These are phyloP conservation scores for Tolypocladium paradoxum DNA, from an alignment of 2,329 filamentous ascomycete genomes.

Conservation along the genomic window DNA sequence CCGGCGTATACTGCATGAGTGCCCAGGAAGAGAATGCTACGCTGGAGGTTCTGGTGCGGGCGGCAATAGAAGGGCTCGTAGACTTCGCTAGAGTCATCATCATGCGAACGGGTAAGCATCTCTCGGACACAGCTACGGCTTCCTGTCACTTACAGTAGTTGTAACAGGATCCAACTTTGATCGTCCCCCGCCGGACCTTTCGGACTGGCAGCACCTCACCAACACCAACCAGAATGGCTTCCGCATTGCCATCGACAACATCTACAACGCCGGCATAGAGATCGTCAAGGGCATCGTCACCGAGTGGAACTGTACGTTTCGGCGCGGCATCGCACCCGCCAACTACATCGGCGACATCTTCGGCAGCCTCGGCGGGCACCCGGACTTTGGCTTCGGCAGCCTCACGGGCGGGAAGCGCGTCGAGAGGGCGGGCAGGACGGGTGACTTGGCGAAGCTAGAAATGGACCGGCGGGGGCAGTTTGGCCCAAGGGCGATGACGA, in stretches of 20 bases:
- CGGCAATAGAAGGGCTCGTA: conserved; percentile 42
- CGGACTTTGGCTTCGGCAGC: conserved; percentile 52
- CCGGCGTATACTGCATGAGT: conserved; percentile 56
- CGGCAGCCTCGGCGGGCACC: conserved; percentile 52
- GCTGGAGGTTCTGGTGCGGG: conserved; percentile 53
- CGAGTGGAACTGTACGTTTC: conserved; percentile 50
- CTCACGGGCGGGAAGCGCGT: conserved; percentile 26
- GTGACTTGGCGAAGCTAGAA: conserved; percentile 14
- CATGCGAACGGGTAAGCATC: conserved; percentile 46
- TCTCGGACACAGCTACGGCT: not conserved
- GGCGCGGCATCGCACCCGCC: conserved; percentile 40
- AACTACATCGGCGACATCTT: conserved; percentile 67
- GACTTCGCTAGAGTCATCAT: conserved; percentile 59
- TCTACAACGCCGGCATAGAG: conserved; percentile 54
- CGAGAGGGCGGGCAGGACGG: conserved; percentile 8
- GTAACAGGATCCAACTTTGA: conserved; percentile 55
- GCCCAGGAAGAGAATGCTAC: conserved; percentile 65
- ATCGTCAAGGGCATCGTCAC: conserved; percentile 53
- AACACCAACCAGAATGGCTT: conserved; percentile 53
- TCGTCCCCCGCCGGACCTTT: conserved; percentile 48
- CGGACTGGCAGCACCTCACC: conserved; percentile 48
- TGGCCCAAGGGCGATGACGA: conserved; percentile 11
- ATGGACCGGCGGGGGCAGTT: conserved; percentile 16
- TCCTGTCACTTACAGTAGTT: not conserved
- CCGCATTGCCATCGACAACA: conserved; percentile 50